Percentiles rank a stretch among this genome's conserved stretches.
Conservation (phyloP, 1,284 basidiomycete species). For the Singerocomus rubriflavus region DNA sequence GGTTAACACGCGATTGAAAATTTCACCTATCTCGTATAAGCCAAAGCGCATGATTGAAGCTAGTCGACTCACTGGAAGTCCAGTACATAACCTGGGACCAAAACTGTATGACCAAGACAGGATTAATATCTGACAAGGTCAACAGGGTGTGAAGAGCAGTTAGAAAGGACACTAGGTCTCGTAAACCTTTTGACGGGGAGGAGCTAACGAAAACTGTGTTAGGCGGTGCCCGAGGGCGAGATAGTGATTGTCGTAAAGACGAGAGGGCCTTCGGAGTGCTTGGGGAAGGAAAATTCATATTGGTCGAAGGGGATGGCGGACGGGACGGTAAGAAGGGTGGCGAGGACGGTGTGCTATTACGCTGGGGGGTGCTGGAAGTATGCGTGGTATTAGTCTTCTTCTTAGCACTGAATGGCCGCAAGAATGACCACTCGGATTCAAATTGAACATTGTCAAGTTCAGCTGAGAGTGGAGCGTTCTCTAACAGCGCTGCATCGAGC, state of each 20-base stretch:
- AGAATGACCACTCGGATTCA: slow-evolving; percentile 94
- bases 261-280: slow-evolving; percentile 53
- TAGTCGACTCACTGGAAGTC: slow-evolving; percentile 65
- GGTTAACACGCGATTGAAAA: slow-evolving; percentile 91
- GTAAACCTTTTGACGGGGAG: slow-evolving; percentile 50
- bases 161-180: slow-evolving; percentile 76
- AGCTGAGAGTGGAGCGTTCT: slow-evolving; percentile 76
- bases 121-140: slow-evolving; percentile 88
- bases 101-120: slow-evolving; percentile 83
- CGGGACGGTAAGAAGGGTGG: slow-evolving; percentile 44
- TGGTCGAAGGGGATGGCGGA: slow-evolving; percentile 47
- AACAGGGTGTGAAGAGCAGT: slow-evolving; percentile 87
- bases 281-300: slow-evolving; percentile 36
- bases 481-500: slow-evolving; percentile 81
- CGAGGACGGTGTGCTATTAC: slow-evolving; percentile 36
- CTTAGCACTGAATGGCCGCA: slow-evolving; percentile 70
- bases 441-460: slow-evolving; percentile 86
- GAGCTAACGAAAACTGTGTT: slow-evolving; percentile 53
- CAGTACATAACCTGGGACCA: slow-evolving; percentile 97
- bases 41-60: not conserved
- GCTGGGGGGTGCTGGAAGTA: slow-evolving; percentile 33
- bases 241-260: slow-evolving; percentile 61
- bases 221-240: slow-evolving; percentile 46
- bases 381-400: slow-evolving; percentile 53
- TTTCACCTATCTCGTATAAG: slow-evolving; percentile 60